These are phyloP conservation scores for Paramecium bursaria DNA, from an alignment of 73 alveolate species.

Conservation along the genomic window DNA sequence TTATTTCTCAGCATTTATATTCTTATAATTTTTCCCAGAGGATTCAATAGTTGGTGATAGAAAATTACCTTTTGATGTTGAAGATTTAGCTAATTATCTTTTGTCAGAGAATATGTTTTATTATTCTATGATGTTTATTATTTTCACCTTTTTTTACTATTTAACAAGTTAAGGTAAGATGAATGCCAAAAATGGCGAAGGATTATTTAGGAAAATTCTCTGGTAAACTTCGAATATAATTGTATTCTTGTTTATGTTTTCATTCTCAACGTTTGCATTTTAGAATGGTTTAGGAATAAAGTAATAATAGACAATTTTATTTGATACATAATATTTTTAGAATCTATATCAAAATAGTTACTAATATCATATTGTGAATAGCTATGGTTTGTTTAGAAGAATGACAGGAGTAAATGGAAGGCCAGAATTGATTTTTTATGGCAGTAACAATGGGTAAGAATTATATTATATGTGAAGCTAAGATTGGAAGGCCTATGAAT, in stretches of 20 bases:
- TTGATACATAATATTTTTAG: conserved; percentile 5
- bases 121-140: not conserved
- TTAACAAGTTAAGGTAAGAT: not conserved
- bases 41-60: conserved; percentile 14
- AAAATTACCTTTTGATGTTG: conserved; percentile 64
- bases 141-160: conserved; percentile 10
- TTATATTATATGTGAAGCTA: too few species aligned
- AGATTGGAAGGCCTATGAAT: conserved; percentile 79
- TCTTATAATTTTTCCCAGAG: conserved; percentile 1
- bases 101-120: not conserved
- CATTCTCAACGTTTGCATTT: conserved; percentile 56
- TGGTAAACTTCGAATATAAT: not conserved
- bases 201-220: not conserved
- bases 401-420: conserved; percentile 95
- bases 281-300: conserved; percentile 72
- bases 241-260: conserved; percentile 43
- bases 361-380: conserved; percentile 68
- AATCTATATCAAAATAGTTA: not conserved
- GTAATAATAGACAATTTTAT: not conserved
- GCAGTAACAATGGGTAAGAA: conserved; percentile 74
- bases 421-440: conserved; percentile 82
- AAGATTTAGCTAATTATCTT: conserved; percentile 29
- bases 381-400: conserved; percentile 85
- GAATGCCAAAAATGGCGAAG: not conserved
- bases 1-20: not conserved